A percentile compares a stretch with the other conserved stretches of the same genome.
phyloP scores from a whole-genome alignment of 129 eudicot species.

The Chrysanthemum seticuspe region DNA sequence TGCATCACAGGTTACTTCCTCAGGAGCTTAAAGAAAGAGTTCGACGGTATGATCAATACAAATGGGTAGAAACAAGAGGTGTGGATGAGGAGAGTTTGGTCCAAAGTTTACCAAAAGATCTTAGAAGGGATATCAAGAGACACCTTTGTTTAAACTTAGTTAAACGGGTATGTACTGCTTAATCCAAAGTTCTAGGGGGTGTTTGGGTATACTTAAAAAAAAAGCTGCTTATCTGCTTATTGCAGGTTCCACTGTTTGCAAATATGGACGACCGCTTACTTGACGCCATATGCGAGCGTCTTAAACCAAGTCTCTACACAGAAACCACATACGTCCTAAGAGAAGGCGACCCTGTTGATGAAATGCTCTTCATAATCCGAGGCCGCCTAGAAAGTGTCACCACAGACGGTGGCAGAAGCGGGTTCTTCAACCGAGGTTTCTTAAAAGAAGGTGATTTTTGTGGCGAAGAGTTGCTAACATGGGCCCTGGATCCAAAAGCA shows the following conservation, averaged over 20 bases:
- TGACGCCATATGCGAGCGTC: constrained; percentile 88
- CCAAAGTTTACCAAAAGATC: constrained; percentile 86
- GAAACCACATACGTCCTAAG: constrained; percentile 60
- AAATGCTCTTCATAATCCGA: constrained; percentile 83
- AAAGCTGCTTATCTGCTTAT: too few species aligned
- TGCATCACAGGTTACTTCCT: constrained; percentile 95
- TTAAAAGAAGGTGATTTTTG: constrained; percentile 83
- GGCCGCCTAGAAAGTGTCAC: constrained; percentile 89
- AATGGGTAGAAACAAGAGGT: constrained; percentile 95
- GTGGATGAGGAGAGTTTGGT: constrained; percentile 92
- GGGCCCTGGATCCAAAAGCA: constrained; percentile 88
- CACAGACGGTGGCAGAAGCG: constrained; percentile 92
- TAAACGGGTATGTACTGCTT: constrained; percentile 57
- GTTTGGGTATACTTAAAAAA: too few species aligned
- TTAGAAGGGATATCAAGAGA: constrained; percentile 87
- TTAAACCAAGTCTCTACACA: constrained; percentile 88
- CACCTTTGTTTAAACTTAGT: constrained; percentile 92
- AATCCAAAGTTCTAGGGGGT: not conserved
- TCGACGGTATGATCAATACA: constrained; percentile 84
- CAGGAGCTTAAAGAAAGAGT: constrained; percentile 86
- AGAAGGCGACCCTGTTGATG: constrained; percentile 91
- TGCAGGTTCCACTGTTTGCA: constrained; percentile 86
- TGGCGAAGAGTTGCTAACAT: constrained; percentile 86
- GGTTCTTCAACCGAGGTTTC: constrained; percentile 76
- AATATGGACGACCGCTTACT: constrained; percentile 87